A percentile compares a stretch with the other conserved stretches of the same genome.
Evolutionary conservation across 1,284 basidiomycete species (phyloP).

Genomic region (Uromyces viciae-fabae): DNA sequence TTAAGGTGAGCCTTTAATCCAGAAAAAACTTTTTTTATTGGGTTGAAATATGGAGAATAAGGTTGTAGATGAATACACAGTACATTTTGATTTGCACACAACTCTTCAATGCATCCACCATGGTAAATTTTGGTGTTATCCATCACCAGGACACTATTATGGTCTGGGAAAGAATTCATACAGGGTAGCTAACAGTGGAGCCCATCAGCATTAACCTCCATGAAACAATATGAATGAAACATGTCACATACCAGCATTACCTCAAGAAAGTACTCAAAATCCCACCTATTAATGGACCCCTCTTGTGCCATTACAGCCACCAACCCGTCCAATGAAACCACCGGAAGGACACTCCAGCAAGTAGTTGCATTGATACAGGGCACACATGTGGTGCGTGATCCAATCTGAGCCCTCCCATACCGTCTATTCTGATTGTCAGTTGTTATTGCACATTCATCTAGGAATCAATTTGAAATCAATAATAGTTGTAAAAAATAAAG

Average conservation of each 20-base stretch:
- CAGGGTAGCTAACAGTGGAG: neutral
- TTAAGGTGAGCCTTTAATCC: neutral
- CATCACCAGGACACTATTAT: neutral
- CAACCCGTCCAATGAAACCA: neutral
- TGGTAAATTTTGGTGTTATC: neutral
- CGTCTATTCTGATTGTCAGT: no score
- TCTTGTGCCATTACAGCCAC: neutral
- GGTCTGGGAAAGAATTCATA: conserved; percentile 2
- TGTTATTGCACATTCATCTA: no score
- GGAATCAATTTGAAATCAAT: neutral
- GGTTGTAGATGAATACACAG: neutral
- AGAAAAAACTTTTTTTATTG: neutral
- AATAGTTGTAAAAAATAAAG: neutral
- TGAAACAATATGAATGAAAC: neutral
- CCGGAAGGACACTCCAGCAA: neutral
- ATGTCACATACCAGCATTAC: no score
- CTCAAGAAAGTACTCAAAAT: neutral
- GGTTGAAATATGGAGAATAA: neutral
- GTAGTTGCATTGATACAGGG: no score
- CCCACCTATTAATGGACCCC: neutral
- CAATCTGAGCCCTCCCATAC: no score
- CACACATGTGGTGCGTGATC: no score
- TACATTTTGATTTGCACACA: neutral
- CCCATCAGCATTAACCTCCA: neutral
- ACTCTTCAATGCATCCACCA: neutral